phyloP scores from a whole-genome alignment of 208 protist genomes.

The Acanthamoeba culbertsoni region DNA sequence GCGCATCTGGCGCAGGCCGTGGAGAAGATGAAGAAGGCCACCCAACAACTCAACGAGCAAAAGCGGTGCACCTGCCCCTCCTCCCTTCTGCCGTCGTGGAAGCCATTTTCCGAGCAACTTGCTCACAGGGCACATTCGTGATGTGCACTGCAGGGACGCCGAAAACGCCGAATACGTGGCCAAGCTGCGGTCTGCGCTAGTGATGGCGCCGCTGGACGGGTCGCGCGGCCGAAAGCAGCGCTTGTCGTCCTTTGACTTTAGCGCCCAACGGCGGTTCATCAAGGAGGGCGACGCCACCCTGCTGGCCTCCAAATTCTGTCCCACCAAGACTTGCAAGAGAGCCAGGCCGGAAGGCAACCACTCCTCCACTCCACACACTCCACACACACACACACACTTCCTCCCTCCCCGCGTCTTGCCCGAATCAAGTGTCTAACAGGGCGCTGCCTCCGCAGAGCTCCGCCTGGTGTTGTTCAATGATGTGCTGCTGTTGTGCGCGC shows the following conservation, averaged over 20 bases:
- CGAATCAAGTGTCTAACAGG: not conserved
- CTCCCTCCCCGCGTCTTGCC: not conserved
- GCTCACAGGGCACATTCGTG: too few species aligned
- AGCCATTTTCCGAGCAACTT: too few species aligned
- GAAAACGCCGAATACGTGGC: not conserved
- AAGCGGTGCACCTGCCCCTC: not conserved
- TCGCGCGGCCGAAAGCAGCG: not conserved
- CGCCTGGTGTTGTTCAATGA: constrained; percentile 1
- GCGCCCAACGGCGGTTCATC: not conserved
- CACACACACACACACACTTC: not conserved
- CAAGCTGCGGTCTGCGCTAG: not conserved
- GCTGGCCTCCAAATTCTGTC: not conserved
- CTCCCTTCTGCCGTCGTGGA: too few species aligned
- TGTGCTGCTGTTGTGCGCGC: not conserved
- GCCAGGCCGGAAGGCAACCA: not conserved
- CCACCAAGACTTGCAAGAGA: not conserved
- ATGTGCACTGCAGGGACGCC: not conserved
- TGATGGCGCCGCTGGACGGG: not conserved
- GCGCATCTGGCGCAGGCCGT: not conserved
- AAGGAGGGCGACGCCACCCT: not conserved
- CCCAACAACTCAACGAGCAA: not conserved
- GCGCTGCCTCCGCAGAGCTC: not conserved
- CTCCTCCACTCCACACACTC: not conserved
- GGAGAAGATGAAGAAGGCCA: constrained; percentile 1
- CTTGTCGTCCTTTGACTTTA: not conserved